Percentiles rank a stretch among this genome's conserved stretches.
phyloP scores from a whole-genome alignment of 805 yeast species.

The Lipomyces lipofer region DNA sequence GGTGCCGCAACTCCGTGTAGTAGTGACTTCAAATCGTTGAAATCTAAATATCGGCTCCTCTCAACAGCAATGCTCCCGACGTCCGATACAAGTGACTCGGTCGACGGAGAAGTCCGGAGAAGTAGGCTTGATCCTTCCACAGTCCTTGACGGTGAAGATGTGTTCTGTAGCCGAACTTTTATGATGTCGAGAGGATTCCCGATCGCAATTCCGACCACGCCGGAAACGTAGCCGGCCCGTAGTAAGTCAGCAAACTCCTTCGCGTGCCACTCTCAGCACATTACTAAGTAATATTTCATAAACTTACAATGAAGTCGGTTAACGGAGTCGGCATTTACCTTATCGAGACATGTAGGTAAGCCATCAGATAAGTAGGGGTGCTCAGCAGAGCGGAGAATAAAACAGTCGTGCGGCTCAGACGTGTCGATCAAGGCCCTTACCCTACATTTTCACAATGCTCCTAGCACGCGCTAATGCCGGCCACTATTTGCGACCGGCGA shows the following conservation, averaged over 20 bases:
- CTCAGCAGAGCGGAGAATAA: too few relatives aligned
- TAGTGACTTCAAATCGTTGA: slow-evolving; percentile 4
- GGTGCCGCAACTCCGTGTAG: slow-evolving; percentile 36
- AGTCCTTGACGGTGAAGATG: neutral
- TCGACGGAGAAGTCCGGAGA: neutral
- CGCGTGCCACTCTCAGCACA: neutral
- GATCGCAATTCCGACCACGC: slow-evolving; percentile 34
- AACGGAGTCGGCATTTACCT: slow-evolving; percentile 13
- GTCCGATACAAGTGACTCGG: neutral
- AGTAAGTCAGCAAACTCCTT: neutral
- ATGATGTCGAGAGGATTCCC: slow-evolving; percentile 35
- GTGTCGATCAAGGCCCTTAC: too few relatives aligned
- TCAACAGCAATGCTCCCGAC: neutral
- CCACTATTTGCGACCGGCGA: too few relatives aligned
- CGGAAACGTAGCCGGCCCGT: slow-evolving; percentile 35
- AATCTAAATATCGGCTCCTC: neutral
- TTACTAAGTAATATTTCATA: neutral
- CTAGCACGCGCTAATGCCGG: too few relatives aligned
- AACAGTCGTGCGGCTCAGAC: too few relatives aligned
- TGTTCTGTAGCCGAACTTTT: slow-evolving; percentile 32
- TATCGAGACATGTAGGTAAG: too few relatives aligned
- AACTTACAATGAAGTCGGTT: slow-evolving; percentile 17
- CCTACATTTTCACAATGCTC: too few relatives aligned
- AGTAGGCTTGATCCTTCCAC: neutral
- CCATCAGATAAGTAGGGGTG: too few relatives aligned